A percentile compares a stretch with the other conserved stretches of the same genome.
These are phyloP conservation scores for Staphylotrichum tortipilum DNA, from an alignment of 495 filamentous ascomycete species.

Conservation along the genomic window DNA sequence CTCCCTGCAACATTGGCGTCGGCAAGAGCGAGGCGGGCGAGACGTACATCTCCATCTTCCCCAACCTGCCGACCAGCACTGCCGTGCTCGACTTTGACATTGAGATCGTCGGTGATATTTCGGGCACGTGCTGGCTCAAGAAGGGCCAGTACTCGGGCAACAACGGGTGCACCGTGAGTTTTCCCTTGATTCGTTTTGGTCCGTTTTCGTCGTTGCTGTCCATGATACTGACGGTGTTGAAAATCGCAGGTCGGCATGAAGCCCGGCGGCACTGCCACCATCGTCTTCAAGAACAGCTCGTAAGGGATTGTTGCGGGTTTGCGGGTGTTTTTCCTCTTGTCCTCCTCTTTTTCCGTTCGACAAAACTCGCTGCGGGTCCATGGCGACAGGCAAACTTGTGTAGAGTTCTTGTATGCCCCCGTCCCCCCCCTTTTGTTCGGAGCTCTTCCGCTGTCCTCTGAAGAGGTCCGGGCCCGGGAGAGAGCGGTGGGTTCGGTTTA, in stretches of 20 bases:
- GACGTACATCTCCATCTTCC: conserved; percentile 79
- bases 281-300: conserved; percentile 25
- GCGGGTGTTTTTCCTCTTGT: background rate
- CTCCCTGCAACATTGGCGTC: conserved; percentile 81
- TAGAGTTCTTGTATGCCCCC: background rate
- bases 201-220: too few relatives aligned
- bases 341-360: too few relatives aligned
- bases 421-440: too few relatives aligned
- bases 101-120: conserved; percentile 56
- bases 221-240: conserved; percentile 12
- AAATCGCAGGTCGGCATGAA: conserved; percentile 34
- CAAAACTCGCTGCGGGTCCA: conserved; percentile 1
- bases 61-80: conserved; percentile 51
- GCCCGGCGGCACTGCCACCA: conserved; percentile 27
- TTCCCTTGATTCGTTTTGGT: background rate
- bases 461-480: background rate
- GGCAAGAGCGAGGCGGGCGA: conserved; percentile 52
- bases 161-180: conserved; percentile 65
- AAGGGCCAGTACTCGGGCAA: conserved; percentile 51
- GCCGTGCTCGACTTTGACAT: conserved; percentile 64
- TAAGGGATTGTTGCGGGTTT: background rate
- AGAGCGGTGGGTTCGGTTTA: conserved; percentile 13
- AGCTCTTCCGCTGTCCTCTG: conserved; percentile 3
- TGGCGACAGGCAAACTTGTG: background rate
- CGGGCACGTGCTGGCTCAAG: conserved; percentile 61